Evolutionary conservation across 441 rosid genomes (phyloP).

Genomic region (Daphne laureola): DNA sequence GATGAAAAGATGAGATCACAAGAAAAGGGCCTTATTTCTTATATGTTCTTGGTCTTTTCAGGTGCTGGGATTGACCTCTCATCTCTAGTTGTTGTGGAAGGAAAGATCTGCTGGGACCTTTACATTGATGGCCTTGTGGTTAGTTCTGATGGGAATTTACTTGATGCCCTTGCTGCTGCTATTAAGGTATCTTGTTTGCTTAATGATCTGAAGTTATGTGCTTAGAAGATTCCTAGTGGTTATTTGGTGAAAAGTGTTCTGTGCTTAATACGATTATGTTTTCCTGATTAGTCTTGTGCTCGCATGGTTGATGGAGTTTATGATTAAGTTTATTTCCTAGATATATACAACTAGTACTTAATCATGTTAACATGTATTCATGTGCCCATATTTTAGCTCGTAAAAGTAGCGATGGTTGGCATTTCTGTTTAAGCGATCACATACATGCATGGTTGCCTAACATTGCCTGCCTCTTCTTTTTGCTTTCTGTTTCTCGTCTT

Average conservation of each 20-base stretch:
- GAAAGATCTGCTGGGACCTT: slow-evolving; percentile 87
- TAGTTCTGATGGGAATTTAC: slow-evolving; percentile 79
- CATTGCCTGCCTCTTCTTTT: too few species aligned
- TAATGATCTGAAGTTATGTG: neutral
- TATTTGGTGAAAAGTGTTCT: neutral
- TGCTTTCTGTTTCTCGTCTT: too few species aligned
- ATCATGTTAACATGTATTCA: too few species aligned
- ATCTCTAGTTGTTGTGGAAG: slow-evolving; percentile 66
- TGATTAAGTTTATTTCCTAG: too few species aligned
- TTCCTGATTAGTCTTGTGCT: neutral
- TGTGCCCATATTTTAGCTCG: too few species aligned
- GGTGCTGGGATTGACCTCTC: slow-evolving; percentile 77
- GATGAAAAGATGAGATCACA: too few species aligned
- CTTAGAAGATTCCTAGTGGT: neutral
- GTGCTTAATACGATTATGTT: neutral
- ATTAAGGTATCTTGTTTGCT: slow-evolving; percentile 42
- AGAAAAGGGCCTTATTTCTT: neutral
- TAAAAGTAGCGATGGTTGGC: too few species aligned
- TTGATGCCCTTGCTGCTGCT: slow-evolving; percentile 81
- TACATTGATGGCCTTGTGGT: slow-evolving; percentile 77
- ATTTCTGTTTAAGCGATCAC: too few species aligned
- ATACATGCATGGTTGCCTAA: too few species aligned
- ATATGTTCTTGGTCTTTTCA: slow-evolving; percentile 16
- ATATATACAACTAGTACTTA: too few species aligned
- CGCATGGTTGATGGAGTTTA: too few species aligned